Evolutionary conservation across 352 stramenopile genomes (phyloP), one percentile per base, ranked within the genome.

Genomic region (Pythium aristosporum): DNA sequence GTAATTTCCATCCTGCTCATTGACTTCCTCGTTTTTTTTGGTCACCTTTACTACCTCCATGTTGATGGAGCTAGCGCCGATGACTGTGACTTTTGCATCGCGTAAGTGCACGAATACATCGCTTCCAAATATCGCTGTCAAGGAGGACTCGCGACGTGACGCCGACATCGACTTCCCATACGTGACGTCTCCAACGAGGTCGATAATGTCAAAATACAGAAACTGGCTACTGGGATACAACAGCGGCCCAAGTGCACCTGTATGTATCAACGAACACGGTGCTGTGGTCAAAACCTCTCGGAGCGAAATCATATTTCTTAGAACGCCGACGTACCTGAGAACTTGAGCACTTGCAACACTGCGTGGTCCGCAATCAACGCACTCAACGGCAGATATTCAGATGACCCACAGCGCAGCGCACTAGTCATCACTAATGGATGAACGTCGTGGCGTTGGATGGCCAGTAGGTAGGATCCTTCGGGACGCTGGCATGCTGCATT

Each of bases 361-460:
- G 74, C 65, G 41, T 73, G 64, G 16, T 69, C 73, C 5, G 71
- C 74, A 16, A 82, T 53, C 21, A 77, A 53, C 6, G 72, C 51
- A 43, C 73, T 79, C 10, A 80, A 47, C 15, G 76, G 69, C 5
- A 71, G 67, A 21, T 80, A 73, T 52, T 85, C 76, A 15, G 59
- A 61, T 10, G 66, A 69, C 0, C 65, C 56, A 52, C 66, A 77
- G 0, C 69, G 65, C 12, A 79, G 48, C 0, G 78, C 61, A 18
- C 55, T 34, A 16, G 50, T 21, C 1, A 74, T 47, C 1, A 73
- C n/a, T 2, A 21, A 10, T 12, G 61, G 41, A 25, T 77, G 56
- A 7, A 73, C 39, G 15, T 59, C 56, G 3, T 37, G 25, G 18
- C 32, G 25, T 30, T 49, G 28, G 16, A 48, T 57, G 8, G 39